Conservation (phyloP, 2,329 filamentous ascomycete species). For the Ustulina deusta region DNA sequence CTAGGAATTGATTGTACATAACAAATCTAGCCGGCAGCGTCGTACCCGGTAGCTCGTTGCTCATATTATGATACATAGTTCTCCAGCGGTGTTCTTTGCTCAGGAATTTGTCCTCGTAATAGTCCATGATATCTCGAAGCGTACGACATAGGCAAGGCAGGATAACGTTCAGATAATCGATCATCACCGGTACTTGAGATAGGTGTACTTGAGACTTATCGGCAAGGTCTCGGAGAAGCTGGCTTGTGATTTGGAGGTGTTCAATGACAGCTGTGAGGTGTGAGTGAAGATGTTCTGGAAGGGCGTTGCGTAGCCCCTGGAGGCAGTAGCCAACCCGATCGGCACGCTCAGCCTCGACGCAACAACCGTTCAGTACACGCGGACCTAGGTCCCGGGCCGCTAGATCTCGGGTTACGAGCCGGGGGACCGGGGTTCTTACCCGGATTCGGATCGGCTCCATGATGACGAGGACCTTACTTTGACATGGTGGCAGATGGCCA, state of each 20-base stretch:
- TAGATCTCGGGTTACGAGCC: slow-evolving; percentile 39
- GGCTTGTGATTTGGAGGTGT: slow-evolving; percentile 59
- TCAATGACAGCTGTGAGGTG: slow-evolving; percentile 62
- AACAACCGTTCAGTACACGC: slow-evolving; percentile 65
- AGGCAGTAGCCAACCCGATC: slow-evolving; percentile 62
- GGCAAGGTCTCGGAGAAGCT: slow-evolving; percentile 65
- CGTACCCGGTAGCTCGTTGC: slow-evolving; percentile 63
- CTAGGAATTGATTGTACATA: slow-evolving; percentile 67
- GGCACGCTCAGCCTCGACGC: slow-evolving; percentile 65
- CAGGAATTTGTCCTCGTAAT: slow-evolving; percentile 63
- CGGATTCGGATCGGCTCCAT: slow-evolving; percentile 45
- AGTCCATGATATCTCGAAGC: slow-evolving; percentile 64
- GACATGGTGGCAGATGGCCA: slow-evolving; percentile 38
- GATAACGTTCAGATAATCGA: slow-evolving; percentile 67
- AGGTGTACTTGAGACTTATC: slow-evolving; percentile 66
- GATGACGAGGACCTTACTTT: slow-evolving; percentile 35
- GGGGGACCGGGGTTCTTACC: slow-evolving; percentile 36
- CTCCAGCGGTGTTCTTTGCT: slow-evolving; percentile 66
- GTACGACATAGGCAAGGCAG: slow-evolving; percentile 67
- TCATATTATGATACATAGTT: slow-evolving; percentile 69
- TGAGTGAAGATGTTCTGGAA: slow-evolving; percentile 59
- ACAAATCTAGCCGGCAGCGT: slow-evolving; percentile 65
- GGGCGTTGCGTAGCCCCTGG: slow-evolving; percentile 60
- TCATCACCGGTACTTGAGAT: slow-evolving; percentile 61
- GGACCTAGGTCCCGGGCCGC: slow-evolving; percentile 45